Evolutionary conservation across 768 basidiomycete species (phyloP).

Genomic region (Crepidotus variabilis): DNA sequence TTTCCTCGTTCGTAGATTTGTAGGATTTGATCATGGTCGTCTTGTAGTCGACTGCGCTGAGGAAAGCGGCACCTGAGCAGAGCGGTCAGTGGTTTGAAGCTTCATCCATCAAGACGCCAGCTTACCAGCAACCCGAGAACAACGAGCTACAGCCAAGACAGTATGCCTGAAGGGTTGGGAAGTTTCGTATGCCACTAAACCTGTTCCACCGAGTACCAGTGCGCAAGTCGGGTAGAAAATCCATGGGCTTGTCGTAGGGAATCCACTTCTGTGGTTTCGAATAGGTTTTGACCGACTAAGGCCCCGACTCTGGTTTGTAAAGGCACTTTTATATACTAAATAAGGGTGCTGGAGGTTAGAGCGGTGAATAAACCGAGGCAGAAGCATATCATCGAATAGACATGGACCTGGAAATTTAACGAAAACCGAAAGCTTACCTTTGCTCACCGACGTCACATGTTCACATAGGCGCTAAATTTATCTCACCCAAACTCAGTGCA

Average conservation of each 20-base stretch:
- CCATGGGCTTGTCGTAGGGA: constrained; percentile 21
- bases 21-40: constrained; percentile 54
- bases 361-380: neutral
- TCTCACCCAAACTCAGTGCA: neutral
- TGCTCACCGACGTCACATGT: neutral
- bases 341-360: neutral
- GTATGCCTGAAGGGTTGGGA: constrained; percentile 74
- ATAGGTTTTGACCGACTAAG: constrained; percentile 2
- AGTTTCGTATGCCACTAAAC: constrained; percentile 57
- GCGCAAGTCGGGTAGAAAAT: constrained; percentile 33
- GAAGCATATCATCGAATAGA: neutral
- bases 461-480: neutral
- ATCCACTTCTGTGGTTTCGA: neutral
- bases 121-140: constrained; percentile 72
- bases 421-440: neutral
- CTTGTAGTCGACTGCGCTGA: constrained; percentile 72
- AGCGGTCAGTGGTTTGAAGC: neutral
- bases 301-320: neutral
- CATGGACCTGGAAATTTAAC: neutral
- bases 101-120: constrained; percentile 8
- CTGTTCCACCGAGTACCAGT: constrained; percentile 30
- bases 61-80: constrained; percentile 53
- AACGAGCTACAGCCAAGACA: constrained; percentile 69
- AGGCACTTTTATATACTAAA: neutral
- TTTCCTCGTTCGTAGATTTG: constrained; percentile 43